Conservation (phyloP, 352 stramenopile species). For the Phytophthora cactorum region DNA sequence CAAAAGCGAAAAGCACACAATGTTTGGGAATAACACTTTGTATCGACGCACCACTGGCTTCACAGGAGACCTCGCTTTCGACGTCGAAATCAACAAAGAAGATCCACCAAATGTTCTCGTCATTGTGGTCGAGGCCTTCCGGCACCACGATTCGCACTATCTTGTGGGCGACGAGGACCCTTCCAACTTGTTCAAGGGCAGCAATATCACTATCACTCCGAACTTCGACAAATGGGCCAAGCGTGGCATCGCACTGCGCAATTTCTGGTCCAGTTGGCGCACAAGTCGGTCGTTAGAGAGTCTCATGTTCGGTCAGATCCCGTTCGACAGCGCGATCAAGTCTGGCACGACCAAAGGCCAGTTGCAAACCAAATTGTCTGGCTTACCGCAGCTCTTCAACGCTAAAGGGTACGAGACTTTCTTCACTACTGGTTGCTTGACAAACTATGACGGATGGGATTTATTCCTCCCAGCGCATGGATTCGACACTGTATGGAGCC, state of each 20-base stretch:
- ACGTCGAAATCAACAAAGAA: constrained; percentile 40
- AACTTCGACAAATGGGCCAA: constrained; percentile 62
- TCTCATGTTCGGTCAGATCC: constrained; percentile 56
- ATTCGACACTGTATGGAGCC: constrained; percentile 51
- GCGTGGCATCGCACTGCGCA: constrained; percentile 55
- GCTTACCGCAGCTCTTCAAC: constrained; percentile 57
- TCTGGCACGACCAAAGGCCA: constrained; percentile 7
- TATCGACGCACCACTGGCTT: constrained; percentile 53
- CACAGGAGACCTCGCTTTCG: constrained; percentile 47
- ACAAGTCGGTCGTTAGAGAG: constrained; percentile 67
- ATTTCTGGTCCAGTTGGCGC: constrained; percentile 62
- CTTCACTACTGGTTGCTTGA: constrained; percentile 50
- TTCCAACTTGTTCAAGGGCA: constrained; percentile 16
- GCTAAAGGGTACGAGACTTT: constrained; percentile 51
- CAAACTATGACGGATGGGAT: constrained; percentile 56
- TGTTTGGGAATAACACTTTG: constrained; percentile 45
- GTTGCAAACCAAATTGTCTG: constrained; percentile 29
- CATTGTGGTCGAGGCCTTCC: constrained; percentile 62
- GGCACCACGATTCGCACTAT: constrained; percentile 60
- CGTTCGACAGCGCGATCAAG: constrained; percentile 43
- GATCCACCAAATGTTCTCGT: constrained; percentile 61
- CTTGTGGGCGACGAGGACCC: constrained; percentile 46
- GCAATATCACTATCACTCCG: constrained; percentile 43
- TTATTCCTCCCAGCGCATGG: constrained; percentile 49
- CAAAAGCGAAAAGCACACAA: constrained; percentile 37